Evolutionary conservation across 345 rosid species (phyloP), one percentile per base, ranked within the genome.

Genomic region (Citropsis articulata): DNA sequence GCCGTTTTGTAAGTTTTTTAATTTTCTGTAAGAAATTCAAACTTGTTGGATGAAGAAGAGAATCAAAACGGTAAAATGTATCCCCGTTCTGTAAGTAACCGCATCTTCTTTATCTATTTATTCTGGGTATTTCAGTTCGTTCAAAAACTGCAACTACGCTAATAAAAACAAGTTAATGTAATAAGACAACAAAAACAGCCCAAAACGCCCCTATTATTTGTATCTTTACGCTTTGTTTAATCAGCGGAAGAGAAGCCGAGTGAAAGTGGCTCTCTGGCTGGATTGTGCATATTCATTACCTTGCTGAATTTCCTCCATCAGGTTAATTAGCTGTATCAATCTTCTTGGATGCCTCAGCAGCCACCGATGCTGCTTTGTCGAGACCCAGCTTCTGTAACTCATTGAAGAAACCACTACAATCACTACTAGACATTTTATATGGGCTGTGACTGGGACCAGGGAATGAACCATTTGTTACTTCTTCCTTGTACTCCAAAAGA

Each of bases 401-500:
- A 9, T 75, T 85, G 50, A 83, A 66, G 87, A 95, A 93, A 6
- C 95, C 94, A 72, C 77, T 61, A 4, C 88, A 78, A 45, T 95
- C 98, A 22, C 84, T 59, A 24, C 85, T 83, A 60, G 79, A 50
- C 50, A 95, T 91, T 84, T 87, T 92, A 80, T 95, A 91, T 4
- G 98, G 98, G 79, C 90, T 91, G 76, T 92, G 89, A 25, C 78
- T 81, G 77, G 93, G 88, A 75, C 95, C 91, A 9, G 97, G 99
- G 79, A 96, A 95, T 10, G 87, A 80, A 53, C 94, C 86, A 4
- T 77, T 92, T 1, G 82, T 76, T 31, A 93, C 98, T 78, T 93
- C 99, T 85, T 91, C 91, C 80, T 86, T 95, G 85, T 92, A 96
- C 25, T 91, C 91, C 4, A 84, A 27, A 16, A 90, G 89, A 7